Evolutionary conservation across 148 eudicot genomes (phyloP), one percentile per base, ranked within the genome.

Genomic region (Polygonum aviculare): DNA sequence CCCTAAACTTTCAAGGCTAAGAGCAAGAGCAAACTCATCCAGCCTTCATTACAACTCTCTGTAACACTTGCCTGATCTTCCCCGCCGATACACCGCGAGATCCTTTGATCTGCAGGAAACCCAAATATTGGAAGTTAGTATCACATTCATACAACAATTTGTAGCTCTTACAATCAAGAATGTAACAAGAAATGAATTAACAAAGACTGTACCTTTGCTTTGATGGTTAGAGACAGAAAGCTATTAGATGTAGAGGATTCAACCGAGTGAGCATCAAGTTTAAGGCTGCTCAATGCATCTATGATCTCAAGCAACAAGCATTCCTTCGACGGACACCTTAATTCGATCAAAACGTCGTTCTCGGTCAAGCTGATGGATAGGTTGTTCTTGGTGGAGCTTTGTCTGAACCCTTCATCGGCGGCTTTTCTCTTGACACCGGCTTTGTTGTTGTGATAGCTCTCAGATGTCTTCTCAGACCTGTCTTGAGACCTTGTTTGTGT

Each of bases 321-420:
- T 44, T 88, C 97, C 72, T 84, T 87, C 87, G 86, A 92, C 7
- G 83, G 85, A 76, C 92, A 88, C 47, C 74, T 80, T 54, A 92
- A 78, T 76, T 88, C 84, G n/a, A 91, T 83, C 75, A 76, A 15
- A 78, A 88, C 89, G 18, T 85, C 89, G 47, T 79, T 84, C 26
- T 84, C 87, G 0, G 47, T 51, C 73, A 86, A 65, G 19, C 78
- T 77, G 49, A 90, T 78, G 14, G 79, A 74, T 35, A 88, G 62
- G 22, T 81, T 80, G 47, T 83, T 80, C n/a, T 19, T 51, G 11
- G 14, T 60, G 12, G 67, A 50, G 75, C 54, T 45, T 14, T 81
- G 82, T 78, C 45, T 75, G 60, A 33, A 82, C 26, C 41, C 38
- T 59, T 82, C 83, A 15, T 55, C n/a, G 12, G 78, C n/a, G 12